A percentile compares a stretch with the other conserved stretches of the same genome.
Evolutionary conservation across 1,284 basidiomycete species (phyloP).

Genomic region (Anthracocystis setariae): DNA sequence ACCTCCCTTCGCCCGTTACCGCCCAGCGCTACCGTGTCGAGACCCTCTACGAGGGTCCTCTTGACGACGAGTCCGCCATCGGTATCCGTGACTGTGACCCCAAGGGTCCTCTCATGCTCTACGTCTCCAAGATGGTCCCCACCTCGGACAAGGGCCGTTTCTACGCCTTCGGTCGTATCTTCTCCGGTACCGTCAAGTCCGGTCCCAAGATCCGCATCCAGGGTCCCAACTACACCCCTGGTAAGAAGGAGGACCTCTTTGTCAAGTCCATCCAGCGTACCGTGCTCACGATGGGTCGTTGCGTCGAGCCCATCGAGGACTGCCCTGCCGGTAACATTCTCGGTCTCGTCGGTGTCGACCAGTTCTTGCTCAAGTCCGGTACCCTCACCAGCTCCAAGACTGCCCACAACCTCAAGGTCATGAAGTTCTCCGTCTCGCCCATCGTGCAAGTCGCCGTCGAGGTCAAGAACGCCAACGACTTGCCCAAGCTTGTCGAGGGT

Average conservation of each 20-base stretch:
- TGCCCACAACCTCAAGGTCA: slow-evolving; percentile 99
- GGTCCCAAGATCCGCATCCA: slow-evolving; percentile 99
- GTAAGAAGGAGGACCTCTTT: slow-evolving; percentile 99
- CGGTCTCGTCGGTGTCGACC: slow-evolving; percentile 99
- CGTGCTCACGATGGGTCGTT: slow-evolving; percentile 99
- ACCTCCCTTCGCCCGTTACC: slow-evolving; percentile 88
- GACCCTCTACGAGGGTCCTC: slow-evolving; percentile 99
- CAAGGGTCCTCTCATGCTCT: slow-evolving; percentile 94
- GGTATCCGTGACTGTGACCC: slow-evolving; percentile 99
- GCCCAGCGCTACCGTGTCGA: slow-evolving; percentile 99
- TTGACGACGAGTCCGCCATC: slow-evolving; percentile 99
- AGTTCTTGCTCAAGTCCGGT: slow-evolving; percentile 97
- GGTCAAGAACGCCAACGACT: slow-evolving; percentile 98
- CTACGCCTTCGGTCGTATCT: slow-evolving; percentile 99
- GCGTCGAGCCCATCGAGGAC: slow-evolving; percentile 98
- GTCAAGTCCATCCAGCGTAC: slow-evolving; percentile 99
- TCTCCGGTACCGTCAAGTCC: slow-evolving; percentile 95
- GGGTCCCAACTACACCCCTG: slow-evolving; percentile 97
- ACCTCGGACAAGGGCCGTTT: slow-evolving; percentile 99
- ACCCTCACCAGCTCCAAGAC: slow-evolving; percentile 97
- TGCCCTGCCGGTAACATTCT: slow-evolving; percentile 99
- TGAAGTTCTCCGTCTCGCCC: slow-evolving; percentile 91
- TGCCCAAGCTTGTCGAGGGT: slow-evolving; percentile 99
- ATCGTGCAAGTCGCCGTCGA: slow-evolving; percentile 99
- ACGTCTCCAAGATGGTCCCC: slow-evolving; percentile 99